Percentiles rank a stretch among this genome's conserved stretches.
Conservation (phyloP, 2,329 filamentous ascomycete genomes). For the Botrytis hyacinthi region DNA sequence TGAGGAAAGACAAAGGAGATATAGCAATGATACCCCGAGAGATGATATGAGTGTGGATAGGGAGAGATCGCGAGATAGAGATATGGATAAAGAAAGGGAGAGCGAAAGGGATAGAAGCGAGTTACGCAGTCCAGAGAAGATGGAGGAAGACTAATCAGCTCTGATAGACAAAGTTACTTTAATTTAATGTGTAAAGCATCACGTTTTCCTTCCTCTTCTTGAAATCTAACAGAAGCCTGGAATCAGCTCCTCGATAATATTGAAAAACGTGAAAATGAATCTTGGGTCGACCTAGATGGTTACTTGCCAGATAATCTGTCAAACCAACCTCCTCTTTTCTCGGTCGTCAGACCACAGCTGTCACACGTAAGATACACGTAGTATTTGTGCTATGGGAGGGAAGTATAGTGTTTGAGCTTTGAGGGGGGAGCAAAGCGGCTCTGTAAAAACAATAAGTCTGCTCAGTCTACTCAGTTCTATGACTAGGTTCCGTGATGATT, state of each 20-base stretch:
- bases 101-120: constrained; percentile 13
- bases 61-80: constrained; percentile 10
- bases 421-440: neutral
- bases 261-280: neutral
- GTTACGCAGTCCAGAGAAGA: constrained; percentile 21
- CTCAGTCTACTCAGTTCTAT: neutral
- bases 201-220: neutral
- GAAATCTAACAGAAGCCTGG: neutral
- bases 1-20: constrained; percentile 24
- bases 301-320: neutral
- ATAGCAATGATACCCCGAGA: constrained; percentile 32
- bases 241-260: neutral
- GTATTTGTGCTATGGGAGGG: neutral
- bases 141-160: constrained; percentile 26
- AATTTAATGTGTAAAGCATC: neutral
- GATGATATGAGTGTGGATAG: constrained; percentile 27
- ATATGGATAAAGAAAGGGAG: constrained; percentile 4
- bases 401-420: neutral
- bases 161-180: neutral
- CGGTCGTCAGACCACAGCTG: neutral
- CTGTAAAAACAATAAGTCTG: neutral
- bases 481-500: neutral
- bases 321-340: neutral
- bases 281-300: accelerated
- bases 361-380: neutral